Percentiles rank a stretch among this genome's conserved stretches.
Evolutionary conservation across 2,329 filamentous ascomycete genomes (phyloP).

Genomic region (Pseudocercospora cruenta): DNA sequence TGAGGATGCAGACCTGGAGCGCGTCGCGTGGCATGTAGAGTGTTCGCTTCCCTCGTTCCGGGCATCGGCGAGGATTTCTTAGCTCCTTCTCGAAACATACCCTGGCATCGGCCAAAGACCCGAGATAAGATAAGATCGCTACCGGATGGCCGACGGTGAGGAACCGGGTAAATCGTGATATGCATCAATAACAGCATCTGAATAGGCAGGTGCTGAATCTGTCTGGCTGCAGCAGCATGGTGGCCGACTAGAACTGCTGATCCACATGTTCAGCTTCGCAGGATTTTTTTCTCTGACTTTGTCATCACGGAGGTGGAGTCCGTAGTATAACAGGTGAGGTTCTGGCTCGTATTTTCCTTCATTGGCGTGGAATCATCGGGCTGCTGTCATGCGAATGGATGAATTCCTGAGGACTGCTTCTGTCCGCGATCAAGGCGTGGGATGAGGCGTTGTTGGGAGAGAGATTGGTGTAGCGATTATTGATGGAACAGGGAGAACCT

Average conservation of each 20-base stretch:
- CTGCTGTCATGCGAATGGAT: background rate
- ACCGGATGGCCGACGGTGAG: background rate
- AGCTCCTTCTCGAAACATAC: background rate
- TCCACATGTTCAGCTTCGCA: no score
- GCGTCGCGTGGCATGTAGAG: background rate
- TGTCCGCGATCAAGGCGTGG: background rate
- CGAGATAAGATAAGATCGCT: slow-evolving; percentile 7
- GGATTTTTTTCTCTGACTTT: background rate
- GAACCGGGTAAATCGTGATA: background rate
- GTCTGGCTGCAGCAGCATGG: no score
- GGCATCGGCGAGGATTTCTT: background rate
- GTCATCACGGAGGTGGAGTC: no score
- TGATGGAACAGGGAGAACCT: no score
- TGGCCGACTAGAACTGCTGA: no score
- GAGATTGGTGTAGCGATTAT: background rate
- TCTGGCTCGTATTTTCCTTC: background rate
- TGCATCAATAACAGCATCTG: background rate
- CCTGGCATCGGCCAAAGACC: background rate
- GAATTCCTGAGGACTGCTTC: no score
- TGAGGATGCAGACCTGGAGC: no score
- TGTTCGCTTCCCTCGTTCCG: background rate
- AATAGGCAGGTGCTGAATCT: background rate
- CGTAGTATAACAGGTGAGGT: no score
- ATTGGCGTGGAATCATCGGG: background rate
- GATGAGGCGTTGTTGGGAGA: background rate